A percentile compares a stretch with the other conserved stretches of the same genome.
These are phyloP conservation scores for Claviceps humidiphila DNA, from an alignment of 2,329 filamentous ascomycete genomes.

Conservation along the genomic window DNA sequence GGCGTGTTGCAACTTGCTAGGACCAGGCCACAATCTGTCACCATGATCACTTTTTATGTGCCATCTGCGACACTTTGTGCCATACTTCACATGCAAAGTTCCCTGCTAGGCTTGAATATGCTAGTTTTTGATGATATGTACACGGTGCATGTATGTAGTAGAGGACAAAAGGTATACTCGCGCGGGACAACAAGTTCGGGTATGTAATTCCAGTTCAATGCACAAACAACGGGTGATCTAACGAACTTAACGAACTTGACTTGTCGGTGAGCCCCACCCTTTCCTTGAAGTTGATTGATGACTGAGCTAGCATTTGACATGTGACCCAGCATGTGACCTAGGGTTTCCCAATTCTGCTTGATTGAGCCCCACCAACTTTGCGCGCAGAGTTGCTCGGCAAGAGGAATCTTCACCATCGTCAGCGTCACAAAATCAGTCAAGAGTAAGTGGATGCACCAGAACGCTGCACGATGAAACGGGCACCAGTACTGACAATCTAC, in stretches of 20 bases:
- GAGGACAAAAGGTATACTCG: no score
- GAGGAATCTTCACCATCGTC: slow-evolving; percentile 27
- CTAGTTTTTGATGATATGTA: no score
- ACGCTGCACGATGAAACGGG: background rate
- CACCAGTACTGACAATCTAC: slow-evolving; percentile 32
- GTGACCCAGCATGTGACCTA: slow-evolving; percentile 21
- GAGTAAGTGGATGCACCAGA: slow-evolving; percentile 34
- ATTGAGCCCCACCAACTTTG: slow-evolving; percentile 31
- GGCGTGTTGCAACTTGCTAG: no score
- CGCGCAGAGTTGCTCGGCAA: slow-evolving; percentile 20
- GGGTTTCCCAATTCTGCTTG: slow-evolving; percentile 22
- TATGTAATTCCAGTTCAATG: no score
- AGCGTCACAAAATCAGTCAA: slow-evolving; percentile 40
- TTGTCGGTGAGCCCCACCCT: no score
- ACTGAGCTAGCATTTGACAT: slow-evolving; percentile 8
- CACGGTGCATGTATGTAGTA: no score
- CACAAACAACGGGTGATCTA: no score
- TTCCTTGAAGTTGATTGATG: no score
- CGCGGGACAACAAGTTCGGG: no score
- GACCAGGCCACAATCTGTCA: no score
- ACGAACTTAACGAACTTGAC: no score
- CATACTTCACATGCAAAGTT: background rate
- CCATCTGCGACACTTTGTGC: background rate
- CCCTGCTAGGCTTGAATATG: background rate
- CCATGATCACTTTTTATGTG: background rate